A percentile compares a stretch with the other conserved stretches of the same genome.
These are phyloP conservation scores for Mycena olivaceomarginata DNA, from an alignment of 768 basidiomycete genomes.

Conservation along the genomic window DNA sequence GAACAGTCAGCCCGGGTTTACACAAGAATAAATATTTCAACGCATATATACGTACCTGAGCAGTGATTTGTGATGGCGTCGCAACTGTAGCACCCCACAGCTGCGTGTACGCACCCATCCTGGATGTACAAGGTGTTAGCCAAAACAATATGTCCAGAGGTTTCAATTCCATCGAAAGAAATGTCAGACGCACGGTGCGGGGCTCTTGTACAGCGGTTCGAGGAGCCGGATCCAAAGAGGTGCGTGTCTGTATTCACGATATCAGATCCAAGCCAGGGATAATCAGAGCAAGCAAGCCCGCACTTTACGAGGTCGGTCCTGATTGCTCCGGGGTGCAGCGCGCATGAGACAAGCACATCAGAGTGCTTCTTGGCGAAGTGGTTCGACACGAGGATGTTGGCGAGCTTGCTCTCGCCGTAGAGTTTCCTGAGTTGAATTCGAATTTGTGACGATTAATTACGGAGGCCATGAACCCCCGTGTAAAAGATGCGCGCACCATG, in stretches of 20 bases:
- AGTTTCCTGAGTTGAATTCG: background rate
- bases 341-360: background rate
- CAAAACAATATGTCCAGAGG: background rate
- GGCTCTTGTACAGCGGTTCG: background rate
- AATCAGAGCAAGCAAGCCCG: background rate
- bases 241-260: background rate
- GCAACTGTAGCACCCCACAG: too few relatives aligned
- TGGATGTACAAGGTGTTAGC: background rate
- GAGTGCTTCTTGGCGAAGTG: background rate
- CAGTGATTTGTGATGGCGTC: too few relatives aligned
- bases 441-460: too few relatives aligned
- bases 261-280: background rate
- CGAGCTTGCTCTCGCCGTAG: constrained; percentile 1
- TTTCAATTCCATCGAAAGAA: background rate
- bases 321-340: background rate
- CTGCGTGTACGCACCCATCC: background rate
- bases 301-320: background rate
- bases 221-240: background rate
- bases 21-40: too few relatives aligned
- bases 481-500: too few relatives aligned
- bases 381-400: background rate
- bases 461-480: too few relatives aligned
- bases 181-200: background rate
- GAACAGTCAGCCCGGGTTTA: background rate
- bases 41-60: too few relatives aligned